These are phyloP conservation scores for Solanum hybrid DNA, from an alignment of 305 asterid genomes.

Conservation along the genomic window DNA sequence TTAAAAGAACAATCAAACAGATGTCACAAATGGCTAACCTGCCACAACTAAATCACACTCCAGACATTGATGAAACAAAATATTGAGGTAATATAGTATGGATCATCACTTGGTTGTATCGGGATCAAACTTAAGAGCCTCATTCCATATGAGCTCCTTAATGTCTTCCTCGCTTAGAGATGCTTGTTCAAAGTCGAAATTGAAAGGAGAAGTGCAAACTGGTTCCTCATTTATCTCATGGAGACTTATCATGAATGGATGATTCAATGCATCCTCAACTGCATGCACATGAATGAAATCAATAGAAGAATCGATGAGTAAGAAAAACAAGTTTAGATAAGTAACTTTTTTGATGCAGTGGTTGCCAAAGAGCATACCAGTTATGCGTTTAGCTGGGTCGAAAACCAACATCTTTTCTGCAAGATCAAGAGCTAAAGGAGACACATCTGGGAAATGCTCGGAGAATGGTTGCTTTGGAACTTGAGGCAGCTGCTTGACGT, in stretches of 20 bases:
- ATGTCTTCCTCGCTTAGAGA: conserved; percentile 78
- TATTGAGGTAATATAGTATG: neutral
- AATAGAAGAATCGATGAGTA: neutral
- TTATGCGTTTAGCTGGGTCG: conserved; percentile 81
- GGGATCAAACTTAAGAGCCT: conserved; percentile 62
- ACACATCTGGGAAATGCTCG: conserved; percentile 51
- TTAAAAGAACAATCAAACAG: neutral
- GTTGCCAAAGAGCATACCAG: conserved; percentile 42
- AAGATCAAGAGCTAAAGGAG: conserved; percentile 69
- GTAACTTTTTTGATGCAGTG: neutral
- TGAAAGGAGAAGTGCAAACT: conserved; percentile 60
- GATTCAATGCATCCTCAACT: conserved; percentile 90
- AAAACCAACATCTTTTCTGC: conserved; percentile 74
- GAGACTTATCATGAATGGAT: conserved; percentile 69
- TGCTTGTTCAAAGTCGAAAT: conserved; percentile 73
- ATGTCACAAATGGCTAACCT: neutral
- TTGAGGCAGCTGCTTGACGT: conserved; percentile 64
- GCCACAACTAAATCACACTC: conserved; percentile 6
- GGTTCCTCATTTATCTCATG: conserved; percentile 62
- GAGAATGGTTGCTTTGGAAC: conserved; percentile 45
- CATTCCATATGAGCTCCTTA: conserved; percentile 78
- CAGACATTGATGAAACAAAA: conserved; percentile 4
- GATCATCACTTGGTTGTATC: conserved; percentile 3
- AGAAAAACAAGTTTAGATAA: neutral
- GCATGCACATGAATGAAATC: conserved; percentile 4